Evolutionary conservation across 768 basidiomycete species (phyloP).

Genomic region (Sporobolomyces phaffii): DNA sequence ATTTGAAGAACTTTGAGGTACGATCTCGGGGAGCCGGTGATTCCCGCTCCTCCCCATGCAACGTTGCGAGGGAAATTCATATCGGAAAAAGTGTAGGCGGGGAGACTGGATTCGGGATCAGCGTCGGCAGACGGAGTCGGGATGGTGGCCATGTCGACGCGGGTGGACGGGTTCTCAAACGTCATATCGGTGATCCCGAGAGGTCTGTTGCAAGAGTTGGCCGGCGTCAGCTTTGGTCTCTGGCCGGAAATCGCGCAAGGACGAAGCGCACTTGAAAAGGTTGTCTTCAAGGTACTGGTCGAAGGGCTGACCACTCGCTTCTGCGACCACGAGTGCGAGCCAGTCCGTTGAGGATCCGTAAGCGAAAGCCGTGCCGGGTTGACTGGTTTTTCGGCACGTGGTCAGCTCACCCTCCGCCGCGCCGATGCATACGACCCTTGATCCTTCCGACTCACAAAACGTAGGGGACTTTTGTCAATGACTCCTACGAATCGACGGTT

Average conservation of each 20-base stretch:
- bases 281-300: slow-evolving; percentile 44
- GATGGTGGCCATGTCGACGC: slow-evolving; percentile 32
- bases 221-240: not conserved
- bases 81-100: slow-evolving; percentile 18
- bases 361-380: not conserved
- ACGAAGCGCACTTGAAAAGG: slow-evolving; percentile 39
- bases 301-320: slow-evolving; percentile 39
- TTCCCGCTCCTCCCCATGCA: slow-evolving; percentile 36
- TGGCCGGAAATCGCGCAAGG: not conserved
- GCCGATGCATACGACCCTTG: too few species aligned
- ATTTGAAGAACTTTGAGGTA: slow-evolving; percentile 41
- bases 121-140: not conserved
- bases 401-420: too few species aligned
- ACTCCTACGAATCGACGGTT: not conserved
- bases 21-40: slow-evolving; percentile 40
- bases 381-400: too few species aligned
- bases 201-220: slow-evolving; percentile 27
- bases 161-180: slow-evolving; percentile 38
- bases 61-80: slow-evolving; percentile 18
- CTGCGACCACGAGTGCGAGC: slow-evolving; percentile 43
- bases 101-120: not conserved
- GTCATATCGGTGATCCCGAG: slow-evolving; percentile 42
- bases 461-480: not conserved
- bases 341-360: slow-evolving; percentile 44
- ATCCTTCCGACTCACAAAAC: slow-evolving; percentile 7